A percentile compares a stretch with the other conserved stretches of the same genome.
Conservation (phyloP, 2,329 filamentous ascomycete genomes). For the Calonectria multiphialidica region DNA sequence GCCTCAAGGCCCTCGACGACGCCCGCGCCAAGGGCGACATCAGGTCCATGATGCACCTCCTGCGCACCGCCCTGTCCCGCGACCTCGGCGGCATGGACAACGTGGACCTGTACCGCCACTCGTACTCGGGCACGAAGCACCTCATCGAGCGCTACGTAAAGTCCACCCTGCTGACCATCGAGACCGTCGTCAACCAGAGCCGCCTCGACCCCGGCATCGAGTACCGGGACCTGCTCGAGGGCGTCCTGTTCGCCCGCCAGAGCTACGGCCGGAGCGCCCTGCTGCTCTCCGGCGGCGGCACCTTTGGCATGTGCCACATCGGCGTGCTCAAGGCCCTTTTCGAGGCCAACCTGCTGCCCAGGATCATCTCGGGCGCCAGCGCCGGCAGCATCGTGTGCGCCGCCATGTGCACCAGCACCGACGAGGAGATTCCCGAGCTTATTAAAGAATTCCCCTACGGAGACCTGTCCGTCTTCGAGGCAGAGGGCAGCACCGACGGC, state of each 20-base stretch:
- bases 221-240: slow-evolving; percentile 72
- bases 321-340: slow-evolving; percentile 87
- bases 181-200: slow-evolving; percentile 75
- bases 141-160: slow-evolving; percentile 90
- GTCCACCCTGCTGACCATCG: slow-evolving; percentile 80
- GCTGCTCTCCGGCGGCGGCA: slow-evolving; percentile 86
- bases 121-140: slow-evolving; percentile 86
- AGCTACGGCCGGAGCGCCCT: slow-evolving; percentile 89
- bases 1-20: slow-evolving; percentile 80
- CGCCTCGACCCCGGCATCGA: slow-evolving; percentile 66
- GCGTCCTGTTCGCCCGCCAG: slow-evolving; percentile 78
- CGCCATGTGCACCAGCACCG: slow-evolving; percentile 81
- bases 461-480: slow-evolving; percentile 85
- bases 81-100: slow-evolving; percentile 90
- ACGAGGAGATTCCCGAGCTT: slow-evolving; percentile 80
- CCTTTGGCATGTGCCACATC: slow-evolving; percentile 93
- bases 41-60: slow-evolving; percentile 80
- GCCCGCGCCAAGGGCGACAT: slow-evolving; percentile 80
- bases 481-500: slow-evolving; percentile 68
- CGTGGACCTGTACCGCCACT: slow-evolving; percentile 83
- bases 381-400: slow-evolving; percentile 89
- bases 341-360: slow-evolving; percentile 80
- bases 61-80: slow-evolving; percentile 84
- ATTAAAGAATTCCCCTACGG: slow-evolving; percentile 80
- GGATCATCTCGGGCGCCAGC: slow-evolving; percentile 89